Conservation (phyloP, 2,329 filamentous ascomycete species). For the Plenodomus lindquistii region DNA sequence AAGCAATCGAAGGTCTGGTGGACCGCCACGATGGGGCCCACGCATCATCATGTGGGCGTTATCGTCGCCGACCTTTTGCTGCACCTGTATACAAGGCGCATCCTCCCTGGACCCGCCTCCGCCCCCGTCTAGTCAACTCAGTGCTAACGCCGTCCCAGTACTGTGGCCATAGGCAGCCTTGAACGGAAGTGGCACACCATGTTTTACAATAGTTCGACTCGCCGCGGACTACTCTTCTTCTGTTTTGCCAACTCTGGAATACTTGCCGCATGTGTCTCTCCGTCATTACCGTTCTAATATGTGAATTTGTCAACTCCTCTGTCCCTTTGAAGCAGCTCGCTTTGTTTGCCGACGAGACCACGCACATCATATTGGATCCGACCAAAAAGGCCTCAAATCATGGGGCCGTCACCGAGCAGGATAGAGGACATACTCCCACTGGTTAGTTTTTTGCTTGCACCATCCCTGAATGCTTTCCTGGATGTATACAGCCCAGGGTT, state of each 20-base stretch:
- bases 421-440: background rate
- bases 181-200: slow-evolving; percentile 19
- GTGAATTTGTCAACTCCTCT: too few species aligned
- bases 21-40: slow-evolving; percentile 15
- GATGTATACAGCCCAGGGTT: background rate
- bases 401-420: background rate
- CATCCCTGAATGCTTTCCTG: background rate
- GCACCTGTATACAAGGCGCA: slow-evolving; percentile 4
- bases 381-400: too few species aligned
- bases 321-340: background rate
- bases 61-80: slow-evolving; percentile 19
- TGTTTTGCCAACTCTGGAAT: background rate
- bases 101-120: slow-evolving; percentile 4
- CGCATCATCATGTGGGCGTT: slow-evolving; percentile 14
- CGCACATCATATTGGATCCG: background rate
- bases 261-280: background rate
- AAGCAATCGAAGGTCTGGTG: slow-evolving; percentile 8
- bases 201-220: slow-evolving; percentile 5
- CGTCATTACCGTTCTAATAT: too few species aligned
- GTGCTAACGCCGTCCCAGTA: slow-evolving; percentile 25
- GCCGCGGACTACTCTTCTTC: background rate
- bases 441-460: background rate
- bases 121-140: slow-evolving; percentile 4
- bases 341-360: background rate
- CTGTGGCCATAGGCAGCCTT: slow-evolving; percentile 15